phyloP scores from a whole-genome alignment of 129 eudicot genomes.

The Centaurea solstitialis region DNA sequence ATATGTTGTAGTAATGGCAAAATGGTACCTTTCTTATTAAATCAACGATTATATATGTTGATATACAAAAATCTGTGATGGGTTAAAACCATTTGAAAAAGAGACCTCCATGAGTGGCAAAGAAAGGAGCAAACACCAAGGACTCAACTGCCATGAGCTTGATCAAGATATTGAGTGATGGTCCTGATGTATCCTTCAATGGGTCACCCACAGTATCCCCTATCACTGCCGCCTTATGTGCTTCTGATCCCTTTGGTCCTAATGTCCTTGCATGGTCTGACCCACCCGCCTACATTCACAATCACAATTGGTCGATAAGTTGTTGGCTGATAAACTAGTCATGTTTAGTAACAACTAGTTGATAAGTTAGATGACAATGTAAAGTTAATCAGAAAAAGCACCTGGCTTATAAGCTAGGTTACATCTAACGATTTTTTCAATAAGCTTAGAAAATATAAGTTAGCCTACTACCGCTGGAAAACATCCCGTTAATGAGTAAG shows the following conservation, averaged over 20 bases:
- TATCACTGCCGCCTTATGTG: constrained; percentile 57
- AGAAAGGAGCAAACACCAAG: constrained; percentile 51
- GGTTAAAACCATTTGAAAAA: constrained; percentile 37
- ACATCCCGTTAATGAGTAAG: too few species aligned
- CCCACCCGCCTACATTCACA: constrained; percentile 41
- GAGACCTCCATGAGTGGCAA: constrained; percentile 52
- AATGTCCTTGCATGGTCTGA: constrained; percentile 45
- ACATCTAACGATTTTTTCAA: too few species aligned
- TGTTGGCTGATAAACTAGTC: too few species aligned
- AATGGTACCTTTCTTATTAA: not conserved
- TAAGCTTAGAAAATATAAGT: too few species aligned
- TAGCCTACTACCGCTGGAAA: too few species aligned
- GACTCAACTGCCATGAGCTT: constrained; percentile 64
- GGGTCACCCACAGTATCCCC: constrained; percentile 61
- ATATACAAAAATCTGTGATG: not conserved
- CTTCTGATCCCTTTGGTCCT: constrained; percentile 62
- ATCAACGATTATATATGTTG: not conserved
- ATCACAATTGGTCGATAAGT: not conserved
- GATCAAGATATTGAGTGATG: constrained; percentile 53
- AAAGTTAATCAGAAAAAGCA: too few species aligned
- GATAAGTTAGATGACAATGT: too few species aligned
- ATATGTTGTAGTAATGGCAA: too few species aligned
- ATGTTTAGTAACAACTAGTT: too few species aligned
- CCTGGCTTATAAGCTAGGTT: too few species aligned
- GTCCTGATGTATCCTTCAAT: constrained; percentile 54